A percentile compares a stretch with the other conserved stretches of the same genome.
phyloP scores from a whole-genome alignment of 345 rosid species.

The Murraya paniculata region DNA sequence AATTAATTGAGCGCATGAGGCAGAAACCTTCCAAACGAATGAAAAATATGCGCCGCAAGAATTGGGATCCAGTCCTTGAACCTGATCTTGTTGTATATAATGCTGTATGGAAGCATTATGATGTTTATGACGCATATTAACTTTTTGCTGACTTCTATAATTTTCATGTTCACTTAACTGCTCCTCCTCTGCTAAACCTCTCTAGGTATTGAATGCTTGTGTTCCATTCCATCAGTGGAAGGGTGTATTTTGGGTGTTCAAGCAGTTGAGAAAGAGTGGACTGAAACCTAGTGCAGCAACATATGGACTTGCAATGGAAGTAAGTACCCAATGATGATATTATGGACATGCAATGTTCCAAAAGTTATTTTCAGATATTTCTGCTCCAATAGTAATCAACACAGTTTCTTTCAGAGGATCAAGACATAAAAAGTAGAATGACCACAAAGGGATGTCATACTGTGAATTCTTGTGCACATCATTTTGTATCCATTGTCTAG shows the following conservation, averaged over 20 bases:
- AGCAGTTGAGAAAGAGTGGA: slow-evolving; percentile 73
- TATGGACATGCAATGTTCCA: not conserved
- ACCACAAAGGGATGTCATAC: not conserved
- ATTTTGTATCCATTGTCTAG: not conserved
- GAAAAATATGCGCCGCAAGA: slow-evolving; percentile 44
- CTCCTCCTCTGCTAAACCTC: slow-evolving; percentile 12
- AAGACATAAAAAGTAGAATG: not conserved
- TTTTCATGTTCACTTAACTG: not conserved
- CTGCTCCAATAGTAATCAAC: not conserved
- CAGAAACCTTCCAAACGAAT: slow-evolving; percentile 55
- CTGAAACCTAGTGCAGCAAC: slow-evolving; percentile 89
- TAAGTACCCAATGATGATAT: slow-evolving; percentile 28
- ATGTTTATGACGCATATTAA: slow-evolving; percentile 1
- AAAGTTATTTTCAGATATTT: not conserved
- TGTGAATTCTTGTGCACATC: slow-evolving; percentile 2
- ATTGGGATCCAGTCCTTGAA: slow-evolving; percentile 82
- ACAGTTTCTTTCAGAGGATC: not conserved
- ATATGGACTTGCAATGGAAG: slow-evolving; percentile 99
- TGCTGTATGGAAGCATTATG: slow-evolving; percentile 62
- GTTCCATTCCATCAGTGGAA: slow-evolving; percentile 82
- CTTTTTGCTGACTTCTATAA: not conserved
- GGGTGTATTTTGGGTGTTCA: slow-evolving; percentile 87
- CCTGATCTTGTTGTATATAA: slow-evolving; percentile 89
- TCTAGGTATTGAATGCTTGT: slow-evolving; percentile 85
- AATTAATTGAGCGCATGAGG: slow-evolving; percentile 74